Conservation (phyloP, 305 asterid species). For the Ilex paraguariensis region DNA sequence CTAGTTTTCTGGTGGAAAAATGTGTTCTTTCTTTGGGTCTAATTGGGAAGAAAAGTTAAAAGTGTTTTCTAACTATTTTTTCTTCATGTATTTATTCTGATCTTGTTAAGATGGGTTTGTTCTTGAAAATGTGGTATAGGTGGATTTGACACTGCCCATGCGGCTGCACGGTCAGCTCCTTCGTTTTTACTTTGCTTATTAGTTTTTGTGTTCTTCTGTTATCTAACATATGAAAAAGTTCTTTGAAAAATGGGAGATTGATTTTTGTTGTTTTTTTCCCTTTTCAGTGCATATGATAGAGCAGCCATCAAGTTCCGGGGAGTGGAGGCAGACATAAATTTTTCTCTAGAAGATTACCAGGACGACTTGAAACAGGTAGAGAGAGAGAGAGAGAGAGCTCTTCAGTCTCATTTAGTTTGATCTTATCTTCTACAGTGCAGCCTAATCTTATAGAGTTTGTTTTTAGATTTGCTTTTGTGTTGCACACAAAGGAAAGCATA, state of each 20-base stretch:
- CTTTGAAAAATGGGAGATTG: background rate
- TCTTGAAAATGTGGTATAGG: conserved; percentile 30
- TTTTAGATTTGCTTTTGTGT: background rate
- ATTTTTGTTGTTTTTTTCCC: background rate
- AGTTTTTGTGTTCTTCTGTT: background rate
- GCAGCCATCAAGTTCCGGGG: conserved; percentile 98
- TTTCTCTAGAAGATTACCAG: conserved; percentile 70
- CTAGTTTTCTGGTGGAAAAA: no score
- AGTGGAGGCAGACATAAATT: conserved; percentile 95
- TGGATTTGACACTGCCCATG: conserved; percentile 96
- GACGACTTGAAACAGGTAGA: conserved; percentile 87
- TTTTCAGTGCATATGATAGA: conserved; percentile 86
- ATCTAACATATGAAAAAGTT: background rate
- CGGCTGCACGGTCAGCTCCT: conserved; percentile 82
- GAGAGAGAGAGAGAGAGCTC: conserved; percentile 9
- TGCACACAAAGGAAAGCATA: background rate
- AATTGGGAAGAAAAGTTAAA: background rate
- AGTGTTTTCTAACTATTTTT: background rate
- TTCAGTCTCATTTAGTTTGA: no score
- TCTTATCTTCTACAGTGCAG: background rate
- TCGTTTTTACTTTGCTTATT: no score
- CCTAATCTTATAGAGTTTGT: background rate
- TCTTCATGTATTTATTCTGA: background rate
- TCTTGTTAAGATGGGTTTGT: background rate
- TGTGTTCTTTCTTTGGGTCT: background rate